Conservation (phyloP, 1,139 yeast species). For the Casaregolazyma lundiana region DNA sequence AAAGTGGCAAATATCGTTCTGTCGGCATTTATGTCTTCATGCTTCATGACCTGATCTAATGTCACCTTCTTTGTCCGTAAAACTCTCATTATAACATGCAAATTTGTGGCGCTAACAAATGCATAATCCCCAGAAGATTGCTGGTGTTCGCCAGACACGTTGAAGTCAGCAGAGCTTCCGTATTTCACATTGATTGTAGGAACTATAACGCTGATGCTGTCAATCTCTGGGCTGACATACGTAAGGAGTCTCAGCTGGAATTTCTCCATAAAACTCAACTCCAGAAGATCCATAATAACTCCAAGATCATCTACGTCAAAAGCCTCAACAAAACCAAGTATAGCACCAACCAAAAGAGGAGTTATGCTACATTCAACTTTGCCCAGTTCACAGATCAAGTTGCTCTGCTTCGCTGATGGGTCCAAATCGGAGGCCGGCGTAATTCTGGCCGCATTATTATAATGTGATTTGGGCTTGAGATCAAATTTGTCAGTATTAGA, state of each 20-base stretch:
- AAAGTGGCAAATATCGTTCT: slow-evolving; percentile 22
- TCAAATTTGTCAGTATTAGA: slow-evolving; percentile 10
- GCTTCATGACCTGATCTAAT: slow-evolving; percentile 23
- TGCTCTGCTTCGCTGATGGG: slow-evolving; percentile 49
- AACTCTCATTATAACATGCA: slow-evolving; percentile 24
- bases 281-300: slow-evolving; percentile 59
- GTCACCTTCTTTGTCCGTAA: slow-evolving; percentile 20
- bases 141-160: slow-evolving; percentile 12
- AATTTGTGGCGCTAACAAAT: slow-evolving; percentile 18
- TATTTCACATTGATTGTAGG: slow-evolving; percentile 46
- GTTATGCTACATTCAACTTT: slow-evolving; percentile 36
- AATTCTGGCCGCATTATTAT: slow-evolving; percentile 41
- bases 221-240: slow-evolving; percentile 37
- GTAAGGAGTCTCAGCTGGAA: slow-evolving; percentile 33
- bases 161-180: slow-evolving; percentile 28
- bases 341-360: slow-evolving; percentile 27
- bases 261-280: slow-evolving; percentile 51
- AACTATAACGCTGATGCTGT: slow-evolving; percentile 49
- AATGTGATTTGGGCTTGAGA: slow-evolving; percentile 36
- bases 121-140: slow-evolving; percentile 21
- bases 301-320: slow-evolving; percentile 33
- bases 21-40: slow-evolving; percentile 18
- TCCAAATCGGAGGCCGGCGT: slow-evolving; percentile 42
- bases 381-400: slow-evolving; percentile 50
- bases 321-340: slow-evolving; percentile 23